Base-by-base conservation (phyloP, 176 grass and related monocot genomes). In the Eleusine indica region DNA sequence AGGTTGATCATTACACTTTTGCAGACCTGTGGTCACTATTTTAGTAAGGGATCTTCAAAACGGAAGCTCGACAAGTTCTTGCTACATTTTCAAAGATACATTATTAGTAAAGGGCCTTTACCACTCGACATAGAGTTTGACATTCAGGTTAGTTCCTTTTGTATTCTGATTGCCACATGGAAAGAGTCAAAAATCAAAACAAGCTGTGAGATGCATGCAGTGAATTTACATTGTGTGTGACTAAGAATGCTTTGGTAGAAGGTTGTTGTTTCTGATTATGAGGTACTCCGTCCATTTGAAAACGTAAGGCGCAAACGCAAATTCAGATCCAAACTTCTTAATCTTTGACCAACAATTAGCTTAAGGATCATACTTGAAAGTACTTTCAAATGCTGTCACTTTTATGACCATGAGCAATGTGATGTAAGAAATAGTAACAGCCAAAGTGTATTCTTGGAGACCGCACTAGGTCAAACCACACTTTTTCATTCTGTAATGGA, bases 81-180 rank as follows among this genome's bases (percentile, higher is more conserved):
- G 80, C 85, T 96, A 47, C 91, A 99, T 92, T 99, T 99, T 70
- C 97, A 99, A 96, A 90, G 91, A 93, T 96, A 99, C 66, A 92
- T 96, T 67, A 85, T 99, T 46, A 96, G 84, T 87, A 99, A 99
- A 85, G 93, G 93, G 28, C 93, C 91, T 58, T 91, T 96, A 69
- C 97, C 97, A 57, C 92, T 99, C 30, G 97, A 99, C 86, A 94
- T 99, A 87, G 93, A 99, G 78, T 99, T 99, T 92, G 97, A 99
- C 76, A 89, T 99, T 83, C 96, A 96, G 96, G 96, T 98, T 85
- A 79, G 78, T 89, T 90, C 49, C 62, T 88, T 32, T 53, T 82
- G 13, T 67, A 64, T 73, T 70, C 42, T 73, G 72, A 11, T 78
- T 82, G 46, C n/a, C 28, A 4, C 37, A 76, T 82, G 71, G 14